Percentiles rank a stretch among this genome's conserved stretches.
phyloP scores from a whole-genome alignment of 2,329 filamentous ascomycete species.

The Arthrocladium fulminans region DNA sequence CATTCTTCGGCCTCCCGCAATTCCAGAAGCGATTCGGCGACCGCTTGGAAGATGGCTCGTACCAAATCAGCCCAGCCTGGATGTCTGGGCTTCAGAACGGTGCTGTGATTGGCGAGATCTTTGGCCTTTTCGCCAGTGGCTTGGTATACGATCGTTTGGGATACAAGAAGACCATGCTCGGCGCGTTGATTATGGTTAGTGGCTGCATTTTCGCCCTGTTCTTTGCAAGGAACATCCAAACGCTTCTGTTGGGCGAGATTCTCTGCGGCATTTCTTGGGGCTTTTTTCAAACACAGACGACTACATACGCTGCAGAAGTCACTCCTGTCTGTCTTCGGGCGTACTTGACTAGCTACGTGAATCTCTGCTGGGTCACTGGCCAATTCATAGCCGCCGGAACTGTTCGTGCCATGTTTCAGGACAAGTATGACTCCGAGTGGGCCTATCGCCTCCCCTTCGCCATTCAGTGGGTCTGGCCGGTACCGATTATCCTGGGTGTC shows the following conservation, averaged over 20 bases:
- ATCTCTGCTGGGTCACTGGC: constrained; percentile 35
- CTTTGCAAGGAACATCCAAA: constrained; percentile 31
- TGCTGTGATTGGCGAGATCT: constrained; percentile 21
- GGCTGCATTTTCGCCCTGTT: constrained; percentile 32
- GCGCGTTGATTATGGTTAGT: constrained; percentile 21
- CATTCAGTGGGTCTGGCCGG: constrained; percentile 26
- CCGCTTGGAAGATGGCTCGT: constrained; percentile 12
- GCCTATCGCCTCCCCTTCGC: constrained; percentile 32
- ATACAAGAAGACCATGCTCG: constrained; percentile 26
- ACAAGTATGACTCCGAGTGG: constrained; percentile 26
- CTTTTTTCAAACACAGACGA: constrained; percentile 29
- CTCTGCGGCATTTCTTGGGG: constrained; percentile 34
- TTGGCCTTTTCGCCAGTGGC: constrained; percentile 22
- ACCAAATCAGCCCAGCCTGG: constrained; percentile 28
- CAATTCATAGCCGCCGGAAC: constrained; percentile 33
- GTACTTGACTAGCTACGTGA: constrained; percentile 31
- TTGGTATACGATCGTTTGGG: constrained; percentile 38
- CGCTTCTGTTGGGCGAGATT: constrained; percentile 30
- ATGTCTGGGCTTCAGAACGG: constrained; percentile 36
- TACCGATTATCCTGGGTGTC: constrained; percentile 19
- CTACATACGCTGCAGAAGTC: constrained; percentile 33
- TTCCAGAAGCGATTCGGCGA: constrained; percentile 19
- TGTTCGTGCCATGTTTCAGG: constrained; percentile 27
- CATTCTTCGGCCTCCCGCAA: constrained; percentile 20
- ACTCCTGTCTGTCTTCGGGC: constrained; percentile 28